Evolutionary conservation across 345 rosid genomes (phyloP).

Genomic region (Moricandia arvensis): DNA sequence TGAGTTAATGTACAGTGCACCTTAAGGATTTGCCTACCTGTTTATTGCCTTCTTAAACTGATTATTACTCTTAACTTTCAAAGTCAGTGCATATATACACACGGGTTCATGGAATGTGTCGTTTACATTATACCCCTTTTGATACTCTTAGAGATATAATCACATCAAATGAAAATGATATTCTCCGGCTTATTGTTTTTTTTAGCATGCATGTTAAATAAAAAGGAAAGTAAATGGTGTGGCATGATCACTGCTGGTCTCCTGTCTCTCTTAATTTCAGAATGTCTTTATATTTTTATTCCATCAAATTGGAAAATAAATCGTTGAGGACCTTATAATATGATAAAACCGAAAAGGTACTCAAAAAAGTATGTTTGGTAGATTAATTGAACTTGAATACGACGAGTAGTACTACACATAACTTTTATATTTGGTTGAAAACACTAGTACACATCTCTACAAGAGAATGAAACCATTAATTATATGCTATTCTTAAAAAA

Average conservation of each 20-base stretch:
- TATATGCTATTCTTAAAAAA: neutral
- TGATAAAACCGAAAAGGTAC: neutral
- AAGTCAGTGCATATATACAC: conserved; percentile 20
- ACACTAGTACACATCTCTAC: neutral
- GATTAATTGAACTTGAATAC: neutral
- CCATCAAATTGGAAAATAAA: neutral
- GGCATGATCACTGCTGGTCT: conserved; percentile 32
- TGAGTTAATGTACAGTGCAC: conserved; percentile 32
- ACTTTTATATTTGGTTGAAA: neutral
- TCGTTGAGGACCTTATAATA: neutral
- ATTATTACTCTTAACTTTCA: conserved; percentile 1
- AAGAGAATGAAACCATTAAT: neutral
- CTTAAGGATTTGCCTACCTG: conserved; percentile 36
- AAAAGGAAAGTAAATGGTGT: neutral
- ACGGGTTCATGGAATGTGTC: conserved; percentile 31
- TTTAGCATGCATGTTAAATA: conserved; percentile 11
- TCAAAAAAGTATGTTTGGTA: neutral
- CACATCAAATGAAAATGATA: conserved; percentile 4
- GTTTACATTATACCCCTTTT: neutral
- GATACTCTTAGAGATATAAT: neutral
- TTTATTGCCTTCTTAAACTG: conserved; percentile 19
- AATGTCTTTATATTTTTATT: neutral
- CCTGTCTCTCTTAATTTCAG: conserved; percentile 26
- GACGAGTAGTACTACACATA: neutral
- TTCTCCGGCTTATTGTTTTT: neutral